phyloP scores from a whole-genome alignment of 148 eudicot species.

The Linanthus parryae region DNA sequence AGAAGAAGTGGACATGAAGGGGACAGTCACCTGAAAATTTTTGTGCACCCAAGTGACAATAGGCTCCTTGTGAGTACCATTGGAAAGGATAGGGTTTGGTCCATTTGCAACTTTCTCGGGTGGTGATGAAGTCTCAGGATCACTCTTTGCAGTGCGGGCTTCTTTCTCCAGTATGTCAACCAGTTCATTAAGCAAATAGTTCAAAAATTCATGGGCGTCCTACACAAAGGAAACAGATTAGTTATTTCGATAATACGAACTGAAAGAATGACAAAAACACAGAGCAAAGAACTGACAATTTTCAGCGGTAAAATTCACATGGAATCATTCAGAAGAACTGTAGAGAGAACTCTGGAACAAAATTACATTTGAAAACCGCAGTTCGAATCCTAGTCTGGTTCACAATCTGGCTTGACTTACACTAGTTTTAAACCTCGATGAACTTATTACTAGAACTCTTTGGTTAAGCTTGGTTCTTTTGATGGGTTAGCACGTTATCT shows the following conservation, averaged over 20 bases:
- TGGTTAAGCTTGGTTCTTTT: too few relatives aligned
- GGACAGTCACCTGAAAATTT: constrained; percentile 66
- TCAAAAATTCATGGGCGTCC: constrained; percentile 96
- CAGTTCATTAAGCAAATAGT: constrained; percentile 80
- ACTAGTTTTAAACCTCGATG: too few relatives aligned
- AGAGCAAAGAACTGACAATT: neutral
- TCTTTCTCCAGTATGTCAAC: constrained; percentile 93
- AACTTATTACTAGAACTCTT: too few relatives aligned
- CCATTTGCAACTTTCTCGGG: constrained; percentile 54
- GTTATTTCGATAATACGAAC: neutral
- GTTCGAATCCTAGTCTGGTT: too few relatives aligned
- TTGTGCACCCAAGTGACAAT: constrained; percentile 80
- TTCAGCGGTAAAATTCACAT: neutral
- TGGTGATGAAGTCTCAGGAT: constrained; percentile 32
- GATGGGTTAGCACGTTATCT: too few relatives aligned
- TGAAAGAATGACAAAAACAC: constrained; percentile 4
- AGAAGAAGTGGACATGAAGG: neutral
- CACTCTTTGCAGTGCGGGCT: constrained; percentile 38
- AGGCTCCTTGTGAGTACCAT: constrained; percentile 51
- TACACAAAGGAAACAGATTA: constrained; percentile 14
- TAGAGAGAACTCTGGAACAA: too few relatives aligned
- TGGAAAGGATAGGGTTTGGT: constrained; percentile 25
- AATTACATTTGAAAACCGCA: too few relatives aligned
- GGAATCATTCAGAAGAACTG: neutral
- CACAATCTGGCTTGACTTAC: too few relatives aligned